phyloP scores from a whole-genome alignment of 768 basidiomycete genomes.

The Boletus vermiculosoides region DNA sequence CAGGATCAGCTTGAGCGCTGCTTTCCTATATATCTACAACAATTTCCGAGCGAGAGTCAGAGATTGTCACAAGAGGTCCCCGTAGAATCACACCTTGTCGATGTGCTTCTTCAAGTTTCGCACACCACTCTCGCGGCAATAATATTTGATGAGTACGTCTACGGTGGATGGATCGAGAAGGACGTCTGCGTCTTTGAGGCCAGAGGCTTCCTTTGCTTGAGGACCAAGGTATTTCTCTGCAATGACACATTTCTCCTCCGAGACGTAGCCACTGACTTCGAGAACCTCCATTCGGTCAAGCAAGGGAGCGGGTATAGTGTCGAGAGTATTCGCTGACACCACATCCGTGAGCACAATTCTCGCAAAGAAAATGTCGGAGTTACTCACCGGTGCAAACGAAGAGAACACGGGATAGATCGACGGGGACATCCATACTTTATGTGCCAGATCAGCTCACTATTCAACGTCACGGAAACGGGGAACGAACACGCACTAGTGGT shows the following conservation, averaged over 20 bases:
- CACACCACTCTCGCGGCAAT: conserved; percentile 96
- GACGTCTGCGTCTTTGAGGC: conserved; percentile 83
- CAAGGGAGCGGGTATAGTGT: conserved; percentile 91
- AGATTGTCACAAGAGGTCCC: background rate
- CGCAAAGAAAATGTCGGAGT: background rate
- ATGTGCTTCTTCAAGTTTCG: conserved; percentile 97
- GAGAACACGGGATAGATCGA: conserved; percentile 92
- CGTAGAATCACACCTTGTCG: conserved; percentile 74
- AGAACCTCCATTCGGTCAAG: conserved; percentile 96
- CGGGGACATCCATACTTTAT: conserved; percentile 91
- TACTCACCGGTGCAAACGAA: conserved; percentile 86
- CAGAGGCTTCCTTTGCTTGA: conserved; percentile 89
- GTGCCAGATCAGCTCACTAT: conserved; percentile 3
- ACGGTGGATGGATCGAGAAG: conserved; percentile 73
- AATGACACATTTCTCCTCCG: conserved; percentile 88
- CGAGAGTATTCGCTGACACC: conserved; percentile 76
- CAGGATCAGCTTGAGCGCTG: conserved; percentile 86
- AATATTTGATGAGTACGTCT: conserved; percentile 91
- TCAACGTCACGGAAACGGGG: background rate
- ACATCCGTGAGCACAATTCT: conserved; percentile 7
- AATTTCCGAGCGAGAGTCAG: background rate
- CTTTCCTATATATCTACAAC: conserved; percentile 89
- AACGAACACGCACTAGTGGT: conserved; percentile 77
- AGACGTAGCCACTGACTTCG: conserved; percentile 92
- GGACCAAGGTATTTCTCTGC: conserved; percentile 87